Evolutionary conservation across 495 filamentous ascomycete species (phyloP), one percentile per base, ranked within the genome.

Genomic region (Aspergillus mulundensis): DNA sequence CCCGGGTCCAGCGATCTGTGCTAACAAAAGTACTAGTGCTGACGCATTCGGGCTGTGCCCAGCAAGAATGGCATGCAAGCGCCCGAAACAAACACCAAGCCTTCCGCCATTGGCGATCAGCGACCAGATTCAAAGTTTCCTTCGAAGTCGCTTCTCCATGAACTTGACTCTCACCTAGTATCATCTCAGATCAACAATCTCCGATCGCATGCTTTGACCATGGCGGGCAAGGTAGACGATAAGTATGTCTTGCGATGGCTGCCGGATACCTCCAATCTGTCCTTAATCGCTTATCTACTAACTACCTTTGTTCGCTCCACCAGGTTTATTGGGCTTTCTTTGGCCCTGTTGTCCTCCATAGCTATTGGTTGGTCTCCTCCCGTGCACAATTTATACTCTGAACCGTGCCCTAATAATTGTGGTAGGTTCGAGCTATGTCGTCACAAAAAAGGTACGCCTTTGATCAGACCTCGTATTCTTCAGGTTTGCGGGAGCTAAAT

Each of bases 301-400:
- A 45, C 23, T 12, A 3, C 12, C 41, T 43, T 14, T 14, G 43
- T 45, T 28, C 43, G 12, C 43, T 16, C 30, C 12, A 54, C 73
- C 74, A 96, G 91, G 80, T 96, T 95, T 67, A 83, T 96, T 67
- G 91, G 91, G 62, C 78, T 96, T 66, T 80, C 85, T 53, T 72
- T 97, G 73, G 93, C 94, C 78, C 87, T 97, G 65, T 77, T 85
- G 20, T 95, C 90, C 39, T 95, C 91, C 65, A 81, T 97, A 77
- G 91, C 90, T 56, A 97, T 96, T 71, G 91, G 91, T 87, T 61
- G 87, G 54, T 57, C 56, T 19, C 19, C 38, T 8, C 38, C 32
- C 51, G 14, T 6, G 19, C 25, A 16, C n/a, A 18, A 14, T 45
- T n/a, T 21, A 15, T 36, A 36, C 12, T 45, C 4, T 43, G 14